Evolutionary conservation across 2,329 filamentous ascomycete genomes (phyloP).

Genomic region (Cordyceps pruinosa): DNA sequence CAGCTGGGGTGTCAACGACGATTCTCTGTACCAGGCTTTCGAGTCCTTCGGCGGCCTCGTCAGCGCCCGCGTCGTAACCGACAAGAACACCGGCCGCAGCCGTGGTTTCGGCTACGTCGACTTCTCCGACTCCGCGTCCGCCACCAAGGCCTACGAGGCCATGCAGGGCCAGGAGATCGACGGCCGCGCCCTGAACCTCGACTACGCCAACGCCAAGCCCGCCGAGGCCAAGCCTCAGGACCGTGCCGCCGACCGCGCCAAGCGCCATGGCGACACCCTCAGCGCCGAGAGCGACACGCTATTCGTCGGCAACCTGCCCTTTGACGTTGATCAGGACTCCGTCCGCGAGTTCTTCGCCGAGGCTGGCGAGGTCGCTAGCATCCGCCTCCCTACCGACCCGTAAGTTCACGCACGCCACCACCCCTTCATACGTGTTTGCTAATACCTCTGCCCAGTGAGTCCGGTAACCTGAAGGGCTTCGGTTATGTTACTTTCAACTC

Average conservation of each 20-base stretch:
- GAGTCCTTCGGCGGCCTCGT: slow-evolving; percentile 67
- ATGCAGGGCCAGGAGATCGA: slow-evolving; percentile 72
- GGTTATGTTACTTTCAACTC: slow-evolving; percentile 82
- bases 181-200: slow-evolving; percentile 67
- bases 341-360: slow-evolving; percentile 69
- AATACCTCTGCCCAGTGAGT: slow-evolving; percentile 46
- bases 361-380: slow-evolving; percentile 63
- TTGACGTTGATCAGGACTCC: slow-evolving; percentile 70
- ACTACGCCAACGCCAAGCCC: slow-evolving; percentile 65
- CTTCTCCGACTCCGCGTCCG: slow-evolving; percentile 62
- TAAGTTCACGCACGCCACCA: slow-evolving; percentile 31
- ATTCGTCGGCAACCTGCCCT: slow-evolving; percentile 87
- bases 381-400: slow-evolving; percentile 82
- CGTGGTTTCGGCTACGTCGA: slow-evolving; percentile 94
- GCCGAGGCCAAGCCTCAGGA: slow-evolving; percentile 44
- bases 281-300: slow-evolving; percentile 80
- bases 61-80: slow-evolving; percentile 73
- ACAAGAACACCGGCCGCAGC: slow-evolving; percentile 73
- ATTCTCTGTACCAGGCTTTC: slow-evolving; percentile 74
- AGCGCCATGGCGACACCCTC: slow-evolving; percentile 69
- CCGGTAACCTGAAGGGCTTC: slow-evolving; percentile 82
- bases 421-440: neutral
- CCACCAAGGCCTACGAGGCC: slow-evolving; percentile 63
- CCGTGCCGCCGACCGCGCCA: slow-evolving; percentile 57
- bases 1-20: slow-evolving; percentile 85